Percentiles rank a stretch among this genome's conserved stretches.
These are phyloP conservation scores for Angomonas ambiguus DNA, from an alignment of 208 protist genomes.

Conservation along the genomic window DNA sequence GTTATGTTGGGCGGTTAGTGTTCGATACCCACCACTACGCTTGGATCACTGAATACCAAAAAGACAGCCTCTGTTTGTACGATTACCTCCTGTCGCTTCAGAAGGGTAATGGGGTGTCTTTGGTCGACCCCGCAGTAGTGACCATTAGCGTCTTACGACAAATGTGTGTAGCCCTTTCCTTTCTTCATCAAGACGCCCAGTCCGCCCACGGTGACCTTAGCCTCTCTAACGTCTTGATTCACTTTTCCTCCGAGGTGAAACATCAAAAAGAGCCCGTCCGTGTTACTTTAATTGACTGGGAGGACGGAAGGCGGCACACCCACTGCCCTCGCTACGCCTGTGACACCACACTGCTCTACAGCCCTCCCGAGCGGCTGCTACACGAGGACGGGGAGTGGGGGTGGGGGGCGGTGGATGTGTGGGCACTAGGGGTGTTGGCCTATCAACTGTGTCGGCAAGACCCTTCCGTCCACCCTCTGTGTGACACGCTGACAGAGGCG, in stretches of 20 bases:
- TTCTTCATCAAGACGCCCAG: constrained; percentile 33
- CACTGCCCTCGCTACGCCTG: constrained; percentile 7
- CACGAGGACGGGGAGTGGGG: not conserved
- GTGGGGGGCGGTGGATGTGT: constrained; percentile 30
- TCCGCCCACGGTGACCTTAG: constrained; percentile 62
- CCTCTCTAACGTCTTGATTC: constrained; percentile 42
- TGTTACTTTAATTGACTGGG: constrained; percentile 25
- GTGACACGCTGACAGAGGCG: not conserved
- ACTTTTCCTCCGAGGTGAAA: not conserved
- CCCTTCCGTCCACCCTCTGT: not conserved
- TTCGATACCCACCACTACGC: not conserved
- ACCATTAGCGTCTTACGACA: constrained; percentile 22
- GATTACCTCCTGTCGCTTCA: constrained; percentile 5
- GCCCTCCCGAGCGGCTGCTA: constrained; percentile 27
- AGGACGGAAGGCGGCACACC: constrained; percentile 12
- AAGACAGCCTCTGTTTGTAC: not conserved
- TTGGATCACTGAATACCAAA: not conserved
- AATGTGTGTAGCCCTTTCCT: constrained; percentile 34
- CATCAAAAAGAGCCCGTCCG: no score
- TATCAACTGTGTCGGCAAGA: constrained; percentile 20
- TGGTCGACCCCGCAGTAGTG: constrained; percentile 5
- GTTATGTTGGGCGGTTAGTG: not conserved
- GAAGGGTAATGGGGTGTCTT: not conserved
- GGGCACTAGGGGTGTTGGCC: constrained; percentile 45
- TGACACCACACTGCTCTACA: constrained; percentile 24